Conservation (phyloP, 345 rosid species). For the Salix koriyanagi region DNA sequence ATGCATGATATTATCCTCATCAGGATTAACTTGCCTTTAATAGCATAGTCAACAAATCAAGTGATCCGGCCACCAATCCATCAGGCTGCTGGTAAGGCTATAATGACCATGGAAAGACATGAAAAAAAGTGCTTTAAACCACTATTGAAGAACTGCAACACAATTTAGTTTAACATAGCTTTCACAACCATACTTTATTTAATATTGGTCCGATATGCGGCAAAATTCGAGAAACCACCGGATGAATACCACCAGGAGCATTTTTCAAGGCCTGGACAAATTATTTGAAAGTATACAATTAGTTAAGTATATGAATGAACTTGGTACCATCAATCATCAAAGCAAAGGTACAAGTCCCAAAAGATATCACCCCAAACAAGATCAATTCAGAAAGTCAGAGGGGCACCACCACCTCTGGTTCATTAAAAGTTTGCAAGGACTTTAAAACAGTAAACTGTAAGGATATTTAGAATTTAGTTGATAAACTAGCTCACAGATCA, state of each 20-base stretch:
- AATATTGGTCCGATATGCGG: slow-evolving; percentile 73
- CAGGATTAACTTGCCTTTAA: slow-evolving; percentile 68
- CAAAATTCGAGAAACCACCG: slow-evolving; percentile 68
- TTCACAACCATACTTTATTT: slow-evolving; percentile 46
- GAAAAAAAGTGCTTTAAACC: slow-evolving; percentile 20
- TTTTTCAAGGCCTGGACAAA: slow-evolving; percentile 65
- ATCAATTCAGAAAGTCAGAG: no score
- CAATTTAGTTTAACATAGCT: slow-evolving; percentile 10
- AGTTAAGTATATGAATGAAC: neutral
- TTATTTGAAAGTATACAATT: slow-evolving; percentile 8
- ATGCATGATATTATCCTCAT: slow-evolving; percentile 8
- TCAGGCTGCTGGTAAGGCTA: slow-evolving; percentile 89
- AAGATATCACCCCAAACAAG: no score
- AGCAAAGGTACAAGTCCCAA: neutral
- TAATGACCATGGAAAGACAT: slow-evolving; percentile 29
- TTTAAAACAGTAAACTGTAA: no score
- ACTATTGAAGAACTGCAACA: neutral
- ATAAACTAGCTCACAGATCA: no score
- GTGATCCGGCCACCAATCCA: slow-evolving; percentile 80
- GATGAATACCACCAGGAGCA: slow-evolving; percentile 72
- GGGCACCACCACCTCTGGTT: no score
- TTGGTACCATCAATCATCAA: neutral
- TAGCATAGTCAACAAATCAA: slow-evolving; percentile 87
- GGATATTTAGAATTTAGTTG: no score
- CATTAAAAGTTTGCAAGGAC: no score